Evolutionary conservation across 345 rosid genomes (phyloP), one percentile per base, ranked within the genome.

Genomic region (Eucalyptus cloeziana): DNA sequence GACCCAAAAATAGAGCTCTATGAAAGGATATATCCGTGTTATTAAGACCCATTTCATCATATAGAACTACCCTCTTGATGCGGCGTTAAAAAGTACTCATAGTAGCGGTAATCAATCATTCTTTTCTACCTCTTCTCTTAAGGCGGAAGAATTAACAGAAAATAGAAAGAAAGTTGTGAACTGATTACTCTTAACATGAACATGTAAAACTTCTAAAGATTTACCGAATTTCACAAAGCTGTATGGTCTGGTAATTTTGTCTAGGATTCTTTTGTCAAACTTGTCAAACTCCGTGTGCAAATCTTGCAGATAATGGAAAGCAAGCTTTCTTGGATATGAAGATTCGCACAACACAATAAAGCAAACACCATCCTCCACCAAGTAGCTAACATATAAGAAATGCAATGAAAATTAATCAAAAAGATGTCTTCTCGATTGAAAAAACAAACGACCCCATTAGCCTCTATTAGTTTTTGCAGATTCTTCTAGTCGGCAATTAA

Each of bases 241-340:
- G 92, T 92, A 95, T 9, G 94, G 95, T 88, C 90, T 91, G 89
- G 94, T 87, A 87, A 92, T 92, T 60, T 86, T 94, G 25, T 91
- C 52, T 31, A 93, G 37, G 86, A 86, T 86, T 87, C 86, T 83
- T 37, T 81, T 85, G 16, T 94, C 92, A 49, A 96, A 88, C 86
- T 90, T 89, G 86, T 92, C 88, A 92, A 95, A 86, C 91, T 94
- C 96, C 91, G 87, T 91, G 2, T 91, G 92, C 88, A 94, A 90
- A 91, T 96, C 94, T 45, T 93, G 93, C 27, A 96, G 93, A 92
- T 91, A 93, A 88, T 90, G 91, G 93, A 96, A 96, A 86, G 94
- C 92, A 69, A 95, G 93, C 93, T 94, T 95, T 93, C 95, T 92
- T 87, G 96, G 96, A 90, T 96, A 96, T 22, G 95, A 91, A 88